These are phyloP conservation scores for Melaleuca quinquenervia DNA, from an alignment of 345 rosid genomes.

Conservation along the genomic window DNA sequence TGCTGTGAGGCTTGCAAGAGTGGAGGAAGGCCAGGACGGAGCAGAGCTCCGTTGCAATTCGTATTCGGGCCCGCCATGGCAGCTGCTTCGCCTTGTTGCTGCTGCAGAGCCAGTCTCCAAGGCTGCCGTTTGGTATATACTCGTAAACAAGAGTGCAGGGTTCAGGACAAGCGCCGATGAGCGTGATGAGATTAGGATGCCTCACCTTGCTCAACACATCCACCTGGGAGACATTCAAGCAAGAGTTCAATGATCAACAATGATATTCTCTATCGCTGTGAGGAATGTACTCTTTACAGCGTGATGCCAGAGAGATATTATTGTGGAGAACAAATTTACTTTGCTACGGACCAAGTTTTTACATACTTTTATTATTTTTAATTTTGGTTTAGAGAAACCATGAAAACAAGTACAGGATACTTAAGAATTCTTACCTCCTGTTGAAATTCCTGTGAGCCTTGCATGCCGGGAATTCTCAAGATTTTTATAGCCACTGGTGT, in stretches of 20 bases:
- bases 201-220: constrained; percentile 28
- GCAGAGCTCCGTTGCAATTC: constrained; percentile 64
- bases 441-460: neutral
- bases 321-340: neutral
- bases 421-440: neutral
- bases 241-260: neutral
- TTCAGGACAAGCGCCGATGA: constrained; percentile 75
- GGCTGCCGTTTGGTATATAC: constrained; percentile 80
- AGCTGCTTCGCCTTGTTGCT: constrained; percentile 52
- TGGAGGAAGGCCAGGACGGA: constrained; percentile 78
- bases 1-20: constrained; percentile 54
- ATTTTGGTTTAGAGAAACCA: neutral
- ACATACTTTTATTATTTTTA: neutral
- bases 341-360: neutral
- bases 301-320: neutral
- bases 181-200: constrained; percentile 76
- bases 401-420: neutral
- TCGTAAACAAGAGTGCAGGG: constrained; percentile 73
- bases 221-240: neutral
- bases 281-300: neutral
- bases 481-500: constrained; percentile 1
- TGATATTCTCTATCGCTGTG: neutral
- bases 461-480: neutral
- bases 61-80: constrained; percentile 70
- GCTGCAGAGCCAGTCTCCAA: constrained; percentile 70